A percentile compares a stretch with the other conserved stretches of the same genome.
These are phyloP conservation scores for Paraphysoderma sedebokerense DNA, from an alignment of 371 early-diverging fungal species.

Conservation along the genomic window DNA sequence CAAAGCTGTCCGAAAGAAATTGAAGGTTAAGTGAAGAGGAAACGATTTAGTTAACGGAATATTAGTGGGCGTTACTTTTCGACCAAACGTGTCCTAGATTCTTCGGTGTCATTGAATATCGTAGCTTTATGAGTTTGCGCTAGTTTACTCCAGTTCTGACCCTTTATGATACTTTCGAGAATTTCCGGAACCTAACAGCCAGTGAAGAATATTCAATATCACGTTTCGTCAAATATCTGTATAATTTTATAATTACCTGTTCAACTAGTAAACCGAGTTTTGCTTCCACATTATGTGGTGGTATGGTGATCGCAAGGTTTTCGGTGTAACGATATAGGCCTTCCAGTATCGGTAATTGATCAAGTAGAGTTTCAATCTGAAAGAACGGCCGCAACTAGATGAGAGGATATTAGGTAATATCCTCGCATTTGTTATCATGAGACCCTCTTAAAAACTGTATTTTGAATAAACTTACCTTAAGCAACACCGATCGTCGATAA, in stretches of 20 bases:
- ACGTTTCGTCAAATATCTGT: not conserved
- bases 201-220: no score
- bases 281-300: no score
- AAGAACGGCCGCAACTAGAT: constrained; percentile 11
- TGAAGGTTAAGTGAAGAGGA: not conserved
- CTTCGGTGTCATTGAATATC: not conserved
- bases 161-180: constrained; percentile 2
- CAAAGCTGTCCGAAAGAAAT: no score
- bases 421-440: not conserved
- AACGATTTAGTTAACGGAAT: not conserved
- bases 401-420: not conserved
- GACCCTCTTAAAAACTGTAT: not conserved
- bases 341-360: constrained; percentile 21
- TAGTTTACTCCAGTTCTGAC: constrained; percentile 6
- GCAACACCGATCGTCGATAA: constrained; percentile 11
- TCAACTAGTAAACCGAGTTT: not conserved
- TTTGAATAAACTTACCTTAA: constrained; percentile 8
- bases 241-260: not conserved
- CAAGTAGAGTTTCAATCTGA: constrained; percentile 10
- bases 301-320: constrained; percentile 2
- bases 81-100: not conserved
- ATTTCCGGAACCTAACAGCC: constrained; percentile 7
- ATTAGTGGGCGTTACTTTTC: not conserved
- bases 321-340: constrained; percentile 13
- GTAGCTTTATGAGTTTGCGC: not conserved